Evolutionary conservation across 106 monocot genomes (phyloP).

Genomic region (Xerophyta viscosa): DNA sequence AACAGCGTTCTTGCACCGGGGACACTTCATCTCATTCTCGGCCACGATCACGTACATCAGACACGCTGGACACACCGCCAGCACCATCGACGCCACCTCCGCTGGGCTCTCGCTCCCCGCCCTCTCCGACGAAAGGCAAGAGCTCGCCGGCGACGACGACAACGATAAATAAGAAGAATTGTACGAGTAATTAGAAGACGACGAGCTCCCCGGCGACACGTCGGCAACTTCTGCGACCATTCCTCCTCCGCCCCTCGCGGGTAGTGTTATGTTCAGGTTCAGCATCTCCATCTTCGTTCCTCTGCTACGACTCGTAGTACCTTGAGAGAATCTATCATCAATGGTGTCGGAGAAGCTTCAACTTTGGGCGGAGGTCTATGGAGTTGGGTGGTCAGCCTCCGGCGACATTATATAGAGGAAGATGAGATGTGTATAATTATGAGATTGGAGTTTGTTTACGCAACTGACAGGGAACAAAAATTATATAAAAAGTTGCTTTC

Average conservation of each 20-base stretch:
- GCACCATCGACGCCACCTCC: conserved; percentile 73
- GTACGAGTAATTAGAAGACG: not conserved
- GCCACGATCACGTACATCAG: conserved; percentile 97
- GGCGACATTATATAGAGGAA: conserved; percentile 58
- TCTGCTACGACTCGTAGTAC: no score
- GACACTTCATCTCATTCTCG: conserved; percentile 77
- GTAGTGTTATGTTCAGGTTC: conserved; percentile 47
- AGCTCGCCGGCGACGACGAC: conserved; percentile 47
- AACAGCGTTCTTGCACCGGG: conserved; percentile 82
- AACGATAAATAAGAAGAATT: no score
- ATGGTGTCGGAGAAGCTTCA: no score
- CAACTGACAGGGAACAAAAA: no score
- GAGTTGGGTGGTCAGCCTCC: conserved; percentile 15
- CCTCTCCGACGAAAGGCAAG: conserved; percentile 70
- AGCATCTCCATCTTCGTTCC: no score
- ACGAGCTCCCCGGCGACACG: not conserved
- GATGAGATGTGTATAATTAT: conserved; percentile 6
- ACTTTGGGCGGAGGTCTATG: no score
- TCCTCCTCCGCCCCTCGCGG: conserved; percentile 32
- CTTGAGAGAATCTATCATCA: no score
- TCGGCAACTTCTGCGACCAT: no score
- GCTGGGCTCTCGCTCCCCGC: conserved; percentile 68
- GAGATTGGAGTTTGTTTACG: conserved; percentile 15
- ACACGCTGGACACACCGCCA: conserved; percentile 75
- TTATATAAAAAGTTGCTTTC: no score